These are phyloP conservation scores for Amborella trichopoda DNA, from an alignment of 164 flowering plant species.

Conservation along the genomic window DNA sequence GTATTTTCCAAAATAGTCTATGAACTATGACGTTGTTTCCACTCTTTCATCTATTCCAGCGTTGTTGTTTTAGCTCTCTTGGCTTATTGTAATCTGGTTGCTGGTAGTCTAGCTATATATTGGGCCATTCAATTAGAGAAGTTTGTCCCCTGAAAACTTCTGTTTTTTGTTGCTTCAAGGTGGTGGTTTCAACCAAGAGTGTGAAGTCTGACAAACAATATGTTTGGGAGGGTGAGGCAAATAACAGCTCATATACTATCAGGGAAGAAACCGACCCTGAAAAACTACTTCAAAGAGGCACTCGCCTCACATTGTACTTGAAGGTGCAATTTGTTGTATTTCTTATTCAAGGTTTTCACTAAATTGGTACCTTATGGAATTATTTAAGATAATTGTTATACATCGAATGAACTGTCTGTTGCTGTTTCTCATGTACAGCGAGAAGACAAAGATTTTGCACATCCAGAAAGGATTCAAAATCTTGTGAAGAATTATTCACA, in stretches of 20 bases:
- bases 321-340: conserved; percentile 35
- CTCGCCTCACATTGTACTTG: conserved; percentile 68
- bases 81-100: too few relatives aligned
- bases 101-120: too few relatives aligned
- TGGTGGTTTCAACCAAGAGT: conserved; percentile 83
- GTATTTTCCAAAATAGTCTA: too few relatives aligned
- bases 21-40: too few relatives aligned
- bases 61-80: too few relatives aligned
- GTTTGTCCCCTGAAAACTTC: too few relatives aligned
- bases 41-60: too few relatives aligned
- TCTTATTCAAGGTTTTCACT: neutral
- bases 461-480: conserved; percentile 82
- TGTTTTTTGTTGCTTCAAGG: conserved; percentile 26
- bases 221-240: conserved; percentile 95
- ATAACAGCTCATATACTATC: conserved; percentile 75
- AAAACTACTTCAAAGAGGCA: conserved; percentile 82
- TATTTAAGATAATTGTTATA: neutral
- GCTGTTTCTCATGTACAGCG: conserved; percentile 26
- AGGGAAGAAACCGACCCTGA: conserved; percentile 90
- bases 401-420: neutral
- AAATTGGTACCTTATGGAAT: neutral
- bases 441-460: conserved; percentile 84
- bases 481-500: conserved; percentile 93
- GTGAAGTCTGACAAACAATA: conserved; percentile 95
- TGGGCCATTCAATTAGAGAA: too few relatives aligned